Conservation (phyloP, 148 eudicot species). For the Nyssa sinensis region DNA sequence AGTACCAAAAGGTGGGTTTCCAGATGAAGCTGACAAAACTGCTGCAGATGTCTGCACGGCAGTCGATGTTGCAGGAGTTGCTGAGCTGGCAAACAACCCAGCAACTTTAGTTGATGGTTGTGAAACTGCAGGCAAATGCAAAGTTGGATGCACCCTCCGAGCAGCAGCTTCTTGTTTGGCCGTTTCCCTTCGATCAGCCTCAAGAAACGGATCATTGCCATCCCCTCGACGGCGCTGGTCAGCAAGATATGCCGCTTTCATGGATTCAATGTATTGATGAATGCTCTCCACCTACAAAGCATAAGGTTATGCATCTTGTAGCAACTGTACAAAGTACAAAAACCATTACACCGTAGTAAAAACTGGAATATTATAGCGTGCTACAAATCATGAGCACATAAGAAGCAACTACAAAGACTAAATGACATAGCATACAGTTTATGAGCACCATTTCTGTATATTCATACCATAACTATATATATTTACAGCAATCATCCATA, state of each 20-base stretch:
- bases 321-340: neutral
- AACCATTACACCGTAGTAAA: neutral
- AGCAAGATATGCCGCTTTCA: constrained; percentile 91
- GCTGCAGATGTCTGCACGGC: constrained; percentile 49
- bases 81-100: constrained; percentile 67
- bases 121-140: constrained; percentile 68
- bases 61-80: constrained; percentile 42
- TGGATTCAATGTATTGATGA: constrained; percentile 95
- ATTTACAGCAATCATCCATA: neutral
- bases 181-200: constrained; percentile 90
- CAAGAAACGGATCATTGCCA: constrained; percentile 78
- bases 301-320: neutral
- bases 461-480: neutral
- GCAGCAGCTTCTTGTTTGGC: constrained; percentile 97
- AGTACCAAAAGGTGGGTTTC: constrained; percentile 49
- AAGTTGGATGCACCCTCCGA: constrained; percentile 79
- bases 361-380: neutral
- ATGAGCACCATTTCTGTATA: neutral
- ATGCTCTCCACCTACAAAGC: constrained; percentile 80
- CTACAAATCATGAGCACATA: neutral
- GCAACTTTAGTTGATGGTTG: constrained; percentile 79
- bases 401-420: constrained; percentile 2
- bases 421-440: neutral
- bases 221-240: constrained; percentile 90
- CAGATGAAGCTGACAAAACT: constrained; percentile 43